Evolutionary conservation across 2,329 filamentous ascomycete genomes (phyloP).

Genomic region (Kalaharituber pfeilii): DNA sequence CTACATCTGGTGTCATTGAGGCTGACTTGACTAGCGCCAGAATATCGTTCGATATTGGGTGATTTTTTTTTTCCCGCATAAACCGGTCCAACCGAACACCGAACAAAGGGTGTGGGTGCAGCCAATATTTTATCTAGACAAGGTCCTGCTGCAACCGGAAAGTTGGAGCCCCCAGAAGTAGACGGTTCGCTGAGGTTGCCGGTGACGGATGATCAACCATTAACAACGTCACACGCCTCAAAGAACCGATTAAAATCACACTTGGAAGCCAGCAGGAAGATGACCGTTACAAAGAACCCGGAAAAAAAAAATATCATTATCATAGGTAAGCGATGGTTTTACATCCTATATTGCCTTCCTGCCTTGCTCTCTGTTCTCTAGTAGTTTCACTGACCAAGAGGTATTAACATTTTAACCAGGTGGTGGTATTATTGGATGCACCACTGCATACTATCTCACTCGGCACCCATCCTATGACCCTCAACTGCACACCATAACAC

Average conservation of each 20-base stretch:
- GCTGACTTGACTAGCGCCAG: not conserved
- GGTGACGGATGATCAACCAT: not conserved
- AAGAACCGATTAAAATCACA: not conserved
- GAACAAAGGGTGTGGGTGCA: not conserved
- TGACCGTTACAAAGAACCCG: conserved; percentile 6
- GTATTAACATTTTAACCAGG: conserved; percentile 33
- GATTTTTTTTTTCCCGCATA: not conserved
- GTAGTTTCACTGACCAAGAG: not conserved
- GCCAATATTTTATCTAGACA: not conserved
- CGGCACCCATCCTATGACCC: conserved; percentile 68
- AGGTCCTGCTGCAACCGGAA: not conserved
- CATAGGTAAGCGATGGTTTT: conserved; percentile 24
- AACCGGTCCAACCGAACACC: not conserved
- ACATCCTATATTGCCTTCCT: too few species aligned
- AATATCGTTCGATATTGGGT: conserved; percentile 2
- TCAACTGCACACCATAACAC: conserved; percentile 55
- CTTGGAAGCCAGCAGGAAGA: not conserved
- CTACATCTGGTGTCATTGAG: conserved; percentile 2
- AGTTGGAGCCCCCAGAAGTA: not conserved
- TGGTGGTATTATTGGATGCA: conserved; percentile 82
- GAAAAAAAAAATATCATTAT: conserved; percentile 24
- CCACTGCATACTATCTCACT: conserved; percentile 79
- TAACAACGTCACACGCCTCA: not conserved
- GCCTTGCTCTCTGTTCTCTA: too few species aligned
- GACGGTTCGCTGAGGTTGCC: not conserved